Percentiles rank a stretch among this genome's conserved stretches.
These are phyloP conservation scores for Mrakiaceae sp. DNA, from an alignment of 1,284 basidiomycete species.

Conservation along the genomic window DNA sequence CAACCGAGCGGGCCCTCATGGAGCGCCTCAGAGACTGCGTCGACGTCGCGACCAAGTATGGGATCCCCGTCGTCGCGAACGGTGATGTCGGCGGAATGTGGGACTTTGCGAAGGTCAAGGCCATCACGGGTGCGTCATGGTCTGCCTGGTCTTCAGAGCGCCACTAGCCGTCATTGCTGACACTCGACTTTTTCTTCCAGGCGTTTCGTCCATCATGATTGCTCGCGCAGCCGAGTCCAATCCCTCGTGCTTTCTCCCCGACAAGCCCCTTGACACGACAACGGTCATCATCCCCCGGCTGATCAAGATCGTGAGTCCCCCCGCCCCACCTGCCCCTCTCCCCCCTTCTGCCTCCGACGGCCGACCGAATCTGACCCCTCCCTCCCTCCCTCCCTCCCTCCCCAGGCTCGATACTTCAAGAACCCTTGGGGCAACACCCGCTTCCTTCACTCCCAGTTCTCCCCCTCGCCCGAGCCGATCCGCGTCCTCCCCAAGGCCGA, in stretches of 20 bases:
- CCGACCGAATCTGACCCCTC: background rate
- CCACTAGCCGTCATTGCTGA: constrained; percentile 12
- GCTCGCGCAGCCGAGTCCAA: constrained; percentile 89
- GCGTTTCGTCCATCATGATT: constrained; percentile 89
- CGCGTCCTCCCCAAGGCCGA: constrained; percentile 47
- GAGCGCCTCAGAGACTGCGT: constrained; percentile 74
- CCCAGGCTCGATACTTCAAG: constrained; percentile 47
- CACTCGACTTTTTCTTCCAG: constrained; percentile 32
- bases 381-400: constrained; percentile 22
- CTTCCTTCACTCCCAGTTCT: constrained; percentile 76
- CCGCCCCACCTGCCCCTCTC: background rate
- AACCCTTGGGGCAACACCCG: constrained; percentile 83
- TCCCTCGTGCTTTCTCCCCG: constrained; percentile 69
- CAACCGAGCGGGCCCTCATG: constrained; percentile 65
- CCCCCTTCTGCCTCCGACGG: background rate
- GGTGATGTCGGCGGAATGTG: constrained; percentile 77
- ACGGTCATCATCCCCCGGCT: constrained; percentile 62
- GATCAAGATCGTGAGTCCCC: constrained; percentile 53
- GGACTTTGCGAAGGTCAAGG: constrained; percentile 63
- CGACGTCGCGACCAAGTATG: constrained; percentile 43
- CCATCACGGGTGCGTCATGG: constrained; percentile 50
- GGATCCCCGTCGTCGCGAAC: constrained; percentile 81
- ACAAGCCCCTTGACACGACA: constrained; percentile 58
- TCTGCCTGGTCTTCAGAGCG: background rate
- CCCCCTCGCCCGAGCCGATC: constrained; percentile 41